These are phyloP conservation scores for Hypholoma fasciculare DNA, from an alignment of 768 basidiomycete genomes.

Conservation along the genomic window DNA sequence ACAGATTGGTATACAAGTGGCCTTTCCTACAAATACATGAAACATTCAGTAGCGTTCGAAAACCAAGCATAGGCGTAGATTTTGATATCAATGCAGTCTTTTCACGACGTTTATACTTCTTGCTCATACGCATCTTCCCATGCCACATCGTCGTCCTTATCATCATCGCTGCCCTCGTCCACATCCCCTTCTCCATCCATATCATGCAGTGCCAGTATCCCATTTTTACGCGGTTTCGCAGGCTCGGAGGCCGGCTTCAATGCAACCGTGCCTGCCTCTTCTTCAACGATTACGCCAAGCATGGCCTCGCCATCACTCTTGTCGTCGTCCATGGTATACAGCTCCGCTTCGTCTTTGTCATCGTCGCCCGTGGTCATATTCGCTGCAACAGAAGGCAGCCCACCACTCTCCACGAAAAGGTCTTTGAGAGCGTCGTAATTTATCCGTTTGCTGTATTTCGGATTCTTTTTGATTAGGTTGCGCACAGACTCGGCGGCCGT, in stretches of 20 bases:
- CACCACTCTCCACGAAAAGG: constrained; percentile 60
- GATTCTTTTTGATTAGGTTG: constrained; percentile 80
- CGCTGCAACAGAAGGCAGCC: constrained; percentile 25
- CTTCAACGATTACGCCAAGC: constrained; percentile 43
- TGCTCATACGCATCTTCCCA: constrained; percentile 68
- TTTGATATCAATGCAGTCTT: too few species aligned
- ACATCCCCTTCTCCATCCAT: constrained; percentile 39
- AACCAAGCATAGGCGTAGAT: too few species aligned
- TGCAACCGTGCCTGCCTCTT: constrained; percentile 39
- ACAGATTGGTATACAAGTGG: too few species aligned
- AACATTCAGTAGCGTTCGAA: too few species aligned
- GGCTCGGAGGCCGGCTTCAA: constrained; percentile 20
- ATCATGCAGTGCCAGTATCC: constrained; percentile 21
- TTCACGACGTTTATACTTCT: constrained; percentile 45
- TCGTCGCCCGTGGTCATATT: constrained; percentile 34
- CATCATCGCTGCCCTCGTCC: constrained; percentile 36
- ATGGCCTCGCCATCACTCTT: constrained; percentile 37
- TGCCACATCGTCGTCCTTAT: constrained; percentile 49
- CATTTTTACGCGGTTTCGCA: constrained; percentile 21
- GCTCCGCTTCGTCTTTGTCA: constrained; percentile 44
- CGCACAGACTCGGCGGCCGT: constrained; percentile 79
- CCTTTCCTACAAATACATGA: too few species aligned
- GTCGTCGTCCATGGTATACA: constrained; percentile 43
- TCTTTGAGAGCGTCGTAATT: constrained; percentile 90
- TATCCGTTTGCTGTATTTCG: constrained; percentile 88